Percentiles rank a stretch among this genome's conserved stretches.
Conservation (phyloP, 140 eudicot species). For the Senecio squalidus region DNA sequence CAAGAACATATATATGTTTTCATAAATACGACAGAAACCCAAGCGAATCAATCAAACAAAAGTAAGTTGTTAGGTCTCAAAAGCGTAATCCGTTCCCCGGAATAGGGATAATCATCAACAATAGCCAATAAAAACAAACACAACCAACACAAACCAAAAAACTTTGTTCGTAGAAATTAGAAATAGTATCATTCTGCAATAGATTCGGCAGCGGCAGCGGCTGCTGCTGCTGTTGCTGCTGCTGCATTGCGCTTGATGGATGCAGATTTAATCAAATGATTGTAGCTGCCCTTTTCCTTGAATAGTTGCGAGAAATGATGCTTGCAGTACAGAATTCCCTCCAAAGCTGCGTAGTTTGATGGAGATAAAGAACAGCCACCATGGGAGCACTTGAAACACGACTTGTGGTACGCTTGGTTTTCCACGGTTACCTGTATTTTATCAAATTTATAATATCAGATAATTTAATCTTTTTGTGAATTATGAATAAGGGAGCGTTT, state of each 20-base stretch:
- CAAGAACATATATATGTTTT: constrained; percentile 1
- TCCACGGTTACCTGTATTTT: constrained; percentile 78
- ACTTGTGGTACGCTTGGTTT: constrained; percentile 75
- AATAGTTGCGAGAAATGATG: constrained; percentile 98
- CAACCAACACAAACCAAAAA: constrained; percentile 29
- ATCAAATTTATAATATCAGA: neutral
- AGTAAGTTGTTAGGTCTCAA: constrained; percentile 23
- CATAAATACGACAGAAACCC: constrained; percentile 28
- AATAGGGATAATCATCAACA: constrained; percentile 19
- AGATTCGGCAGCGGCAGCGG: constrained; percentile 28
- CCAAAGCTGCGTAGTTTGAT: constrained; percentile 93
- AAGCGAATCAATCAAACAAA: constrained; percentile 30
- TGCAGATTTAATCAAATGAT: constrained; percentile 85
- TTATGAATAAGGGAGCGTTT: too few relatives aligned
- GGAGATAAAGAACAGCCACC: constrained; percentile 92
- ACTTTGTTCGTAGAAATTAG: constrained; percentile 11
- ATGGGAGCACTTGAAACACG: constrained; percentile 94
- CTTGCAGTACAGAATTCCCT: constrained; percentile 88
- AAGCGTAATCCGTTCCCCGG: constrained; percentile 24
- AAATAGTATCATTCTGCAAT: constrained; percentile 24
- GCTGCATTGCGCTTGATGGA: constrained; percentile 70
- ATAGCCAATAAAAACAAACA: constrained; percentile 23
- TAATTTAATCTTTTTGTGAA: neutral
- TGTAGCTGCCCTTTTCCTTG: constrained; percentile 99
- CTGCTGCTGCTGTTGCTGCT: constrained; percentile 53